phyloP scores from a whole-genome alignment of 2,329 filamentous ascomycete species.

The Cercospora sp. region DNA sequence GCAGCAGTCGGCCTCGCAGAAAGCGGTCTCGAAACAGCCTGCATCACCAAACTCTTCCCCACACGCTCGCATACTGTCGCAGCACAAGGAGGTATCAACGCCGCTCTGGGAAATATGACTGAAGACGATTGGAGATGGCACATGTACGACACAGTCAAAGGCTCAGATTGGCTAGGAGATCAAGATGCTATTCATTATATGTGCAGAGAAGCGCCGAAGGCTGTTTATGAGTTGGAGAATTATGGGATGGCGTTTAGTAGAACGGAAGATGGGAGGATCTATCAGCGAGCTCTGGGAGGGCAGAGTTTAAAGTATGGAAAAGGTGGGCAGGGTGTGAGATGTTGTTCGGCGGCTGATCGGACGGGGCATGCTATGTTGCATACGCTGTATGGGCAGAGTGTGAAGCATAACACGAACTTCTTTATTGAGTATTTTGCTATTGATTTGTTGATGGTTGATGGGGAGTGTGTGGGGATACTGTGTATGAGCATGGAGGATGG shows the following conservation, averaged over 20 bases:
- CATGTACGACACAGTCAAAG: slow-evolving; percentile 62
- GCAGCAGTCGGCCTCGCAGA: slow-evolving; percentile 65
- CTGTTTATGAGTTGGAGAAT: slow-evolving; percentile 57
- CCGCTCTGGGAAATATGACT: slow-evolving; percentile 57
- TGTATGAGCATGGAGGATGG: slow-evolving; percentile 53
- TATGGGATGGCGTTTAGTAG: slow-evolving; percentile 58
- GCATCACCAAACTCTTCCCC: slow-evolving; percentile 62
- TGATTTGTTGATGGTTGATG: slow-evolving; percentile 52
- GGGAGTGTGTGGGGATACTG: slow-evolving; percentile 50
- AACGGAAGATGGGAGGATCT: slow-evolving; percentile 48
- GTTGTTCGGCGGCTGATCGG: slow-evolving; percentile 49
- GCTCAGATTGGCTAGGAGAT: slow-evolving; percentile 60
- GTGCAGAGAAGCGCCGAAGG: slow-evolving; percentile 56
- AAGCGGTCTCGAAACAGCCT: slow-evolving; percentile 64
- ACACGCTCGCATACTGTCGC: slow-evolving; percentile 66
- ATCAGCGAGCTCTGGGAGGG: slow-evolving; percentile 52
- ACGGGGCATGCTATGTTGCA: slow-evolving; percentile 54
- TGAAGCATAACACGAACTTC: slow-evolving; percentile 52
- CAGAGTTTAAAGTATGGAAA: slow-evolving; percentile 51
- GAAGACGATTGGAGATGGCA: slow-evolving; percentile 61
- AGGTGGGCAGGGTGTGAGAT: slow-evolving; percentile 52
- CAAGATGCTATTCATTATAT: slow-evolving; percentile 63
- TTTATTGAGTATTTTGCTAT: slow-evolving; percentile 55
- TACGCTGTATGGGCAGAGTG: slow-evolving; percentile 52
- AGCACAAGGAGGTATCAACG: slow-evolving; percentile 66